Evolutionary conservation across 768 basidiomycete genomes (phyloP), one percentile per base, ranked within the genome.

Genomic region (Boletus rex-veris): DNA sequence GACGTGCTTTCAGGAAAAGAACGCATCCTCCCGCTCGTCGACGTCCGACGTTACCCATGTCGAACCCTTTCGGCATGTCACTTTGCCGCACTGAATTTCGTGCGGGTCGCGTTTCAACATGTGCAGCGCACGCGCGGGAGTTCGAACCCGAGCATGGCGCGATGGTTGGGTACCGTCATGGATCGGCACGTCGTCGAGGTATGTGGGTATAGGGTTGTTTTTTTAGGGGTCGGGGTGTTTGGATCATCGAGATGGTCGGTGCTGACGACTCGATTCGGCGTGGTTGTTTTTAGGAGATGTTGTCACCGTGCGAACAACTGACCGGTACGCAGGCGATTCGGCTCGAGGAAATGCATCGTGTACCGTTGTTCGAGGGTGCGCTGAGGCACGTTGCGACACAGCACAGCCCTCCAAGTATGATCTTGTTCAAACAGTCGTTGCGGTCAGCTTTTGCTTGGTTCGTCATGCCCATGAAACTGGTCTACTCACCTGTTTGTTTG

Each of bases 51-150:
- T 40, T 82, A 82, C 40, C 63, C 68, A 37, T 71, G 74, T 35
- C 53, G 39, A 36, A 59, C 58, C 24, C 50, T 47, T 9, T 77
- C 83, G 14, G 74, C 82, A 3, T 86, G 84, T 56, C 83, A 83
- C 12, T 73, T 88, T 42, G 83, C 85, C 9, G 80, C 81, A 3
- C 59, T 87, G 58, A 86, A 85, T 58, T 85, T 83, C 51, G 81
- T 76, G 12, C 74, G 83, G 21, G 55, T 80, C 10, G 70, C 75
- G n/a, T 76, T 84, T 19, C 58, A 59, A 11, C 48, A 64, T 18
- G 37, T 45, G 37, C 54, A 55, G 21, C 57, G 54, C 9, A 39
- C 40, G 3, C 50, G 47, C 40, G 46, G 60, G 19, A 14, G 30
- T 10, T 16, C 33, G 39, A 35, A 30, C 16, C 11, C 43, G 1